Percentiles rank a stretch among this genome's conserved stretches.
phyloP scores from a whole-genome alignment of 2,329 filamentous ascomycete species.

The Graphium sp. region DNA sequence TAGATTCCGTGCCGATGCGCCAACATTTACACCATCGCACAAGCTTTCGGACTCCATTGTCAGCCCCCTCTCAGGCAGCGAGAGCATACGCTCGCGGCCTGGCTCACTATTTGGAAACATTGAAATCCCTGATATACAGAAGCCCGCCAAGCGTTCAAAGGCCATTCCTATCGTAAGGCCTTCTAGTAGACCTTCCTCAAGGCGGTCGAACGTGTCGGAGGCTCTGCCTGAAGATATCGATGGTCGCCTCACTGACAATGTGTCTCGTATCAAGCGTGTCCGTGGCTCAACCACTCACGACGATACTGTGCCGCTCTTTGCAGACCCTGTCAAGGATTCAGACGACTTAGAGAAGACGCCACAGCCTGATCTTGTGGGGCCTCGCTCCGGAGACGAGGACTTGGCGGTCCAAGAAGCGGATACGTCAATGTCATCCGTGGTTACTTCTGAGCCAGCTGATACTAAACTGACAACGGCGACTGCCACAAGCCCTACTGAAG shows the following conservation, averaged over 20 bases:
- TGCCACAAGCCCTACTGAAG: slow-evolving; percentile 33
- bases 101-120: slow-evolving; percentile 55
- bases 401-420: too few relatives aligned
- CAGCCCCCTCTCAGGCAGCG: slow-evolving; percentile 26
- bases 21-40: slow-evolving; percentile 52
- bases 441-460: slow-evolving; percentile 34
- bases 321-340: slow-evolving; percentile 24
- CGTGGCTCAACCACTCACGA: slow-evolving; percentile 47
- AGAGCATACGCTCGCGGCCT: slow-evolving; percentile 20
- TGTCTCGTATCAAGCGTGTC: slow-evolving; percentile 60
- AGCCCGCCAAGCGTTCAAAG: slow-evolving; percentile 58
- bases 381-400: too few relatives aligned
- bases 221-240: slow-evolving; percentile 32
- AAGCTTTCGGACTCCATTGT: slow-evolving; percentile 25
- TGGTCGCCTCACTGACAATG: slow-evolving; percentile 40
- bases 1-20: slow-evolving; percentile 61
- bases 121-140: slow-evolving; percentile 45
- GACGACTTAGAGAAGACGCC: slow-evolving; percentile 9
- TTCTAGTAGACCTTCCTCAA: slow-evolving; percentile 28
- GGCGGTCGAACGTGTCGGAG: slow-evolving; percentile 12
- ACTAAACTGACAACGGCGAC: slow-evolving; percentile 29
- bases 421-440: slow-evolving; percentile 35
- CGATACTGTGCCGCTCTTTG: slow-evolving; percentile 62
- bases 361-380: slow-evolving; percentile 11
- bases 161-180: slow-evolving; percentile 67